Conservation (phyloP, 2,329 filamentous ascomycete genomes). For the Curvularia lunata region DNA sequence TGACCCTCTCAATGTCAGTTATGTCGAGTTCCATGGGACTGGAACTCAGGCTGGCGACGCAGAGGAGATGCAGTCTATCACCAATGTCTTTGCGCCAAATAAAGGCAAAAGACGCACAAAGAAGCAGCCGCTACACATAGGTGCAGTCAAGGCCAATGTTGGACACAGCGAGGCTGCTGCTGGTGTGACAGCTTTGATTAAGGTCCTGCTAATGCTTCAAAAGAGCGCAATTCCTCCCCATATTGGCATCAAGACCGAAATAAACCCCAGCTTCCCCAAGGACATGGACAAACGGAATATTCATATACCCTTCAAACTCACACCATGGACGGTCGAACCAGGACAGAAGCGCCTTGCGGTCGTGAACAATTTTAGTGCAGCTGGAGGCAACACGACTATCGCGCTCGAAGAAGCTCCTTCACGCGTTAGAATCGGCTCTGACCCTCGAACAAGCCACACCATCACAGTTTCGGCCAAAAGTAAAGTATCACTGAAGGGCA, state of each 20-base stretch:
- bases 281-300: not conserved
- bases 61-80: conserved; percentile 29
- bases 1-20: conserved; percentile 37
- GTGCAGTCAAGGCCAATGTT: conserved; percentile 40
- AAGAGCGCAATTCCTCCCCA: not conserved
- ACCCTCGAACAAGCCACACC: too few species aligned
- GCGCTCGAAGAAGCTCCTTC: too few species aligned
- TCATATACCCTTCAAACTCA: too few species aligned
- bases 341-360: too few species aligned
- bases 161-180: conserved; percentile 45
- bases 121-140: conserved; percentile 25
- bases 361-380: too few species aligned
- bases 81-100: conserved; percentile 14
- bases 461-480: not conserved
- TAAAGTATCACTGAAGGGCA: not conserved
- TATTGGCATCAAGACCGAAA: conserved; percentile 4
- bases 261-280: not conserved
- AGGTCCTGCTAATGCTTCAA: conserved; percentile 37
- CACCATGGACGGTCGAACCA: too few species aligned
- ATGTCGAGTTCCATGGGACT: conserved; percentile 42
- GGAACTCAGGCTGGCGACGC: conserved; percentile 39
- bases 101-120: not conserved
- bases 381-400: too few species aligned
- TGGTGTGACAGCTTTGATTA: conserved; percentile 40
- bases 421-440: too few species aligned